Conservation (phyloP, 2,329 filamentous ascomycete genomes). For the Apiospora marii region DNA sequence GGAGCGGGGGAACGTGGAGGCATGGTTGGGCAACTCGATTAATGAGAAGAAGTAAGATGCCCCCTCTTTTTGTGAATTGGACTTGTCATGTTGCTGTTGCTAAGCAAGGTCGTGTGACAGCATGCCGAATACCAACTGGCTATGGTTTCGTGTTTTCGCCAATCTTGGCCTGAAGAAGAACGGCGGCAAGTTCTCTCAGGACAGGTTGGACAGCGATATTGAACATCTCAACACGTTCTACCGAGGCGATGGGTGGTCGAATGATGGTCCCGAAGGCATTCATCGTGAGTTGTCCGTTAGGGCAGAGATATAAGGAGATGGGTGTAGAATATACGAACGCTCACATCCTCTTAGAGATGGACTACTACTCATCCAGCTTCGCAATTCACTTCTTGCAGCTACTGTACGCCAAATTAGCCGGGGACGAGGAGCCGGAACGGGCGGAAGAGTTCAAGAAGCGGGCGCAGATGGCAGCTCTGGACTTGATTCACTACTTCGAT, state of each 20-base stretch:
- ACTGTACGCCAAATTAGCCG: constrained; percentile 76
- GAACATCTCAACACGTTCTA: constrained; percentile 83
- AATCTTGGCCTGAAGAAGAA: constrained; percentile 81
- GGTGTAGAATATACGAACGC: background rate
- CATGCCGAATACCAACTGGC: constrained; percentile 74
- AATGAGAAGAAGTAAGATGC: constrained; percentile 73
- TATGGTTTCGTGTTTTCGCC: constrained; percentile 87
- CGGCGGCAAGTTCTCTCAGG: constrained; percentile 73
- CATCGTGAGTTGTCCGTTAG: constrained; percentile 58
- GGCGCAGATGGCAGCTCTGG: constrained; percentile 71
- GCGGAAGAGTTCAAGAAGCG: constrained; percentile 74
- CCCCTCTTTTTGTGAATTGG: constrained; percentile 12
- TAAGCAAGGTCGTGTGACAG: constrained; percentile 47
- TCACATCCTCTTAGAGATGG: constrained; percentile 65
- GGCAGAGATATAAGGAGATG: background rate
- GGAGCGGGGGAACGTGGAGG: constrained; percentile 71
- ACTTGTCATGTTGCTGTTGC: constrained; percentile 32
- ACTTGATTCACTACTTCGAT: constrained; percentile 80
- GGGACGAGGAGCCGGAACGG: constrained; percentile 69
- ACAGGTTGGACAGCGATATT: constrained; percentile 76
- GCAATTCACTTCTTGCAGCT: constrained; percentile 84
- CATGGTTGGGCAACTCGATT: constrained; percentile 77
- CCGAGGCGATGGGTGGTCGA: constrained; percentile 82
- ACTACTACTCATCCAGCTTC: constrained; percentile 85
- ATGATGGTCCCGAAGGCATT: constrained; percentile 80